Percentiles rank a stretch among this genome's conserved stretches.
phyloP scores from a whole-genome alignment of 371 early-diverging fungal species.

The Mucor sp. region DNA sequence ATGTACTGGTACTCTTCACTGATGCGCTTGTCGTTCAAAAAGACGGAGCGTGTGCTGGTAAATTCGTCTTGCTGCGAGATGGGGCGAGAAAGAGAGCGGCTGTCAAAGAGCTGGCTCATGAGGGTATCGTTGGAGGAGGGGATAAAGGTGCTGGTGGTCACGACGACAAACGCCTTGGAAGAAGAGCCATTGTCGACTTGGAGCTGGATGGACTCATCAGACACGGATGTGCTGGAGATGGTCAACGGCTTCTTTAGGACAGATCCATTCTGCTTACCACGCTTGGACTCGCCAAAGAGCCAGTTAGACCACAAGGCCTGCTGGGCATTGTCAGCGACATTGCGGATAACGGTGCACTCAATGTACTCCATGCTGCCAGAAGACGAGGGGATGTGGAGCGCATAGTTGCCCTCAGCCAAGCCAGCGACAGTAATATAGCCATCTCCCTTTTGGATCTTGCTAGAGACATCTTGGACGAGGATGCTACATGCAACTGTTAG shows the following conservation, averaged over 20 bases:
- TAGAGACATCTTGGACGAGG: background rate
- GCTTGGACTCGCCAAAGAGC: slow-evolving; percentile 13
- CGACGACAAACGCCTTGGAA: slow-evolving; percentile 23
- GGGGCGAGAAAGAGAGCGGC: background rate
- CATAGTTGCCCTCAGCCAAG: slow-evolving; percentile 36
- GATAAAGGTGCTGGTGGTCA: slow-evolving; percentile 35
- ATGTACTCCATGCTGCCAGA: background rate
- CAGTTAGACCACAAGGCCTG: slow-evolving; percentile 19
- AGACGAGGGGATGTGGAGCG: slow-evolving; percentile 8
- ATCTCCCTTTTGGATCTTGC: background rate
- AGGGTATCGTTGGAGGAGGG: slow-evolving; percentile 7
- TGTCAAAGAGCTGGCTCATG: background rate
- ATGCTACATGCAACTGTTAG: background rate
- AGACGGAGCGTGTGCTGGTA: slow-evolving; percentile 14
- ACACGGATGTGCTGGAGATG: slow-evolving; percentile 8
- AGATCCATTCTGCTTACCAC: slow-evolving; percentile 5
- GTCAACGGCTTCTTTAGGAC: slow-evolving; percentile 7
- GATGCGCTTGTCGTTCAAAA: slow-evolving; percentile 42
- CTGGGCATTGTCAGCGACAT: background rate
- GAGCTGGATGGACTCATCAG: slow-evolving; percentile 14
- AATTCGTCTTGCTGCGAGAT: background rate
- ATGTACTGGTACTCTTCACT: slow-evolving; percentile 65
- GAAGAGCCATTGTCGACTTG: slow-evolving; percentile 14
- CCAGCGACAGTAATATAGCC: slow-evolving; percentile 23
- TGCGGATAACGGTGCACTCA: slow-evolving; percentile 8